A percentile compares a stretch with the other conserved stretches of the same genome.
Evolutionary conservation across 148 eudicot genomes (phyloP).

Genomic region (Vaccinium myrtillus): DNA sequence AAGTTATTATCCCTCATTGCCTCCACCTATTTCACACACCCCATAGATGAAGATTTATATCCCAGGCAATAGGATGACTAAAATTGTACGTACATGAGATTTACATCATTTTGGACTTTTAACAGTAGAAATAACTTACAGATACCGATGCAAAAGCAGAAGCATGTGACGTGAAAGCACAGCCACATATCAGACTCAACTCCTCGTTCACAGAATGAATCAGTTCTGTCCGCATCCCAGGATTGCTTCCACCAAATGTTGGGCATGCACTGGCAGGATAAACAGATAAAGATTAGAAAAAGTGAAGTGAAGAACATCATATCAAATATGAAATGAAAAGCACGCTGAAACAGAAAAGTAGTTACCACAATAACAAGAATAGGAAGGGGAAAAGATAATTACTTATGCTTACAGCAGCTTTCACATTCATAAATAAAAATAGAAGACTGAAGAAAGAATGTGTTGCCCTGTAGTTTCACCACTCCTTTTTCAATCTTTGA

Average conservation of each 20-base stretch:
- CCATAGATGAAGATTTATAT: not conserved
- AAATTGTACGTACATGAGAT: not conserved
- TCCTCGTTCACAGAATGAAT: conserved; percentile 78
- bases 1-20: not conserved
- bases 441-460: not conserved
- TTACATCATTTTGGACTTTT: not conserved
- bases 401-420: not conserved
- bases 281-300: not conserved
- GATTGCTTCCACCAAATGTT: conserved; percentile 83
- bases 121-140: conserved; percentile 40
- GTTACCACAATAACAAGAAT: not conserved
- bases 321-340: not conserved
- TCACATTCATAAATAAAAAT: not conserved
- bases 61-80: not conserved
- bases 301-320: not conserved
- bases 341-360: not conserved
- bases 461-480: not conserved
- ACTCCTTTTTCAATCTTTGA: not conserved
- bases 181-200: conserved; percentile 73
- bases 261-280: conserved; percentile 61
- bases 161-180: conserved; percentile 57
- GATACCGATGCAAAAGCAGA: conserved; percentile 82
- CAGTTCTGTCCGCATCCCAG: conserved; percentile 74
- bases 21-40: not conserved
- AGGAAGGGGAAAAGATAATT: conserved; percentile 4